Evolutionary conservation across 2,329 filamentous ascomycete species (phyloP).

Genomic region (Colletotrichum tamarilloi): DNA sequence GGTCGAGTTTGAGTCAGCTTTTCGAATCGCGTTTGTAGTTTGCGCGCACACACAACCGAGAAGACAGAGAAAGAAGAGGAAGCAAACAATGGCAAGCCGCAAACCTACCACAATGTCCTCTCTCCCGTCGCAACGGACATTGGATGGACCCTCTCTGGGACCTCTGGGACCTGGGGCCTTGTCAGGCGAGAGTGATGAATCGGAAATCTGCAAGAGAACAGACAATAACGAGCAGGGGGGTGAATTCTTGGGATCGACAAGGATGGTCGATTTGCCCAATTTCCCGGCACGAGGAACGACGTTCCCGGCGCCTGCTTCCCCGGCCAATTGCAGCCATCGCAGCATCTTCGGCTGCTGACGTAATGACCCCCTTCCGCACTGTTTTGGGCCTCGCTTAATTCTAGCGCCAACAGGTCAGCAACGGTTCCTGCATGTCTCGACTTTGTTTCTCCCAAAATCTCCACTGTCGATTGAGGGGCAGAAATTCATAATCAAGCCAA

Average conservation of each 20-base stretch:
- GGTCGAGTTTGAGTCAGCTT: neutral
- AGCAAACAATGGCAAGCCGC: neutral
- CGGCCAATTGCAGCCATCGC: neutral
- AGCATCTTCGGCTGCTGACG: neutral
- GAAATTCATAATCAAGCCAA: neutral
- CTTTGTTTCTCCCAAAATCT: neutral
- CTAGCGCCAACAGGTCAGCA: constrained; percentile 15
- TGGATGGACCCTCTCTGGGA: neutral
- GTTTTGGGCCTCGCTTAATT: neutral
- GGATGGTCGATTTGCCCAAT: neutral
- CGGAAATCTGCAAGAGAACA: neutral
- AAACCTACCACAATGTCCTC: constrained; percentile 2
- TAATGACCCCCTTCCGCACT: neutral
- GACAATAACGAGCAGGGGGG: neutral
- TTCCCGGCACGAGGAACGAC: neutral
- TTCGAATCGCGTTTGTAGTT: constrained; percentile 10
- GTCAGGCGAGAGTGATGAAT: neutral
- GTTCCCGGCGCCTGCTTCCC: neutral
- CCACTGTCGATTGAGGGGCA: constrained; percentile 13
- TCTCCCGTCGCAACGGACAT: neutral
- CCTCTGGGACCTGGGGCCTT: neutral
- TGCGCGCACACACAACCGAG: neutral
- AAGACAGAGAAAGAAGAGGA: too few relatives aligned
- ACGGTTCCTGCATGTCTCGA: constrained; percentile 13
- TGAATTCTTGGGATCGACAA: neutral